Percentiles rank a stretch among this genome's conserved stretches.
Conservation (phyloP, 495 filamentous ascomycete species). For the Talaromyces liani region DNA sequence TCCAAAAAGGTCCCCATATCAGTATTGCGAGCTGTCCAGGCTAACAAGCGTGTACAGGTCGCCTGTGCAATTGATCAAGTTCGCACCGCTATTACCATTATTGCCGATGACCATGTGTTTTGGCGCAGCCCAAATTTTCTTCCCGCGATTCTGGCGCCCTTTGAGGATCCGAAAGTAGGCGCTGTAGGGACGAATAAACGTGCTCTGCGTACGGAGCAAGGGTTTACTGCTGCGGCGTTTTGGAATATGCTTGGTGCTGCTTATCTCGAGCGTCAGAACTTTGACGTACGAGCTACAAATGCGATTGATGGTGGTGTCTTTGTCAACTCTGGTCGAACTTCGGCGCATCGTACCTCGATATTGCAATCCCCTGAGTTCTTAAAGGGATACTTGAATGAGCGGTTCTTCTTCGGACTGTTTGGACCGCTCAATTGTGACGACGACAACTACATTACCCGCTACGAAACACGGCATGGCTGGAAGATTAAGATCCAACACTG, state of each 20-base stretch:
- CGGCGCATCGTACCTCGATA: slow-evolving; percentile 39
- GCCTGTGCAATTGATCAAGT: slow-evolving; percentile 33
- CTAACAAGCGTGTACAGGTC: slow-evolving; percentile 44
- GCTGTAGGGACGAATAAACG: slow-evolving; percentile 46
- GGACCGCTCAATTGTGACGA: slow-evolving; percentile 36
- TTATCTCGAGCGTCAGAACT: slow-evolving; percentile 52
- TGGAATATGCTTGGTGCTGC: slow-evolving; percentile 45
- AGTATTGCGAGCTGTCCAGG: slow-evolving; percentile 24
- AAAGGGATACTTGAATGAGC: slow-evolving; percentile 49
- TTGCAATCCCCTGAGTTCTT: slow-evolving; percentile 37
- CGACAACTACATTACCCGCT: slow-evolving; percentile 48
- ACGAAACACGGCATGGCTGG: slow-evolving; percentile 47
- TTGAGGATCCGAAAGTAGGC: slow-evolving; percentile 29
- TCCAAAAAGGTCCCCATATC: slow-evolving; percentile 14
- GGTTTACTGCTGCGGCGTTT: slow-evolving; percentile 23
- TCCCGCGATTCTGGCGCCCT: slow-evolving; percentile 15
- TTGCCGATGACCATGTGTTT: slow-evolving; percentile 50
- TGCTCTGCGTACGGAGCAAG: slow-evolving; percentile 25
- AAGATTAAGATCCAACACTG: slow-evolving; percentile 57
- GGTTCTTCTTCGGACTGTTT: slow-evolving; percentile 40
- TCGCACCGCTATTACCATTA: slow-evolving; percentile 36
- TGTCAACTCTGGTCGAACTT: slow-evolving; percentile 48
- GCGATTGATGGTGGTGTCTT: slow-evolving; percentile 49
- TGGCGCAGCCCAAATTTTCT: slow-evolving; percentile 52
- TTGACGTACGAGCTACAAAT: slow-evolving; percentile 46